Conservation (phyloP, 495 filamentous ascomycete species). For the Tuber calosporum region DNA sequence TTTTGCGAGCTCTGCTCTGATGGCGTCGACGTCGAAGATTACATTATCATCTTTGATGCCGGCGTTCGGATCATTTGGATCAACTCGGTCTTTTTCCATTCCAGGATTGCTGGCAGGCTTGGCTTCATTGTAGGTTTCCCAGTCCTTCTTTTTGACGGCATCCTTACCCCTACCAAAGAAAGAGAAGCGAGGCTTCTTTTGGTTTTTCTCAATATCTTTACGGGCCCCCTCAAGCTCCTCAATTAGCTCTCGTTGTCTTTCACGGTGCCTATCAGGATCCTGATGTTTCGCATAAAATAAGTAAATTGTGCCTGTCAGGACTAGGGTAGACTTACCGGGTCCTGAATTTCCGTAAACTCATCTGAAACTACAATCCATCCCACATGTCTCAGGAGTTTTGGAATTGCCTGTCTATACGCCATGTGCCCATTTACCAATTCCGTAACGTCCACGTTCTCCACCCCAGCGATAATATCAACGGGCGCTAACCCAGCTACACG, state of each 20-base stretch:
- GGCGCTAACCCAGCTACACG: slow-evolving; percentile 82
- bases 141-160: slow-evolving; percentile 70
- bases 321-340: slow-evolving; percentile 49
- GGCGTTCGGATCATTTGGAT: slow-evolving; percentile 40
- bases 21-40: slow-evolving; percentile 93
- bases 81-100: slow-evolving; percentile 39
- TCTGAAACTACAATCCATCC: slow-evolving; percentile 87
- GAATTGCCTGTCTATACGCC: slow-evolving; percentile 91
- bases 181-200: slow-evolving; percentile 64
- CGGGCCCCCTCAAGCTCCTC: slow-evolving; percentile 93
- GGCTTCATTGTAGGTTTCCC: slow-evolving; percentile 82
- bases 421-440: slow-evolving; percentile 87
- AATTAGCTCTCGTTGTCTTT: slow-evolving; percentile 86
- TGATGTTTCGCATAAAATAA: not conserved
- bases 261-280: slow-evolving; percentile 84
- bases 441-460: slow-evolving; percentile 89
- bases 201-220: slow-evolving; percentile 67
- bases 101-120: slow-evolving; percentile 38
- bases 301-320: not conserved
- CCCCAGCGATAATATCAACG: slow-evolving; percentile 64
- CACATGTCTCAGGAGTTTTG: slow-evolving; percentile 69
- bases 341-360: slow-evolving; percentile 95
- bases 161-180: slow-evolving; percentile 75
- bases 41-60: slow-evolving; percentile 50
- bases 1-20: slow-evolving; percentile 68